These are phyloP conservation scores for Pochonia chlamydosporia DNA, from an alignment of 2,329 filamentous ascomycete genomes.

Conservation along the genomic window DNA sequence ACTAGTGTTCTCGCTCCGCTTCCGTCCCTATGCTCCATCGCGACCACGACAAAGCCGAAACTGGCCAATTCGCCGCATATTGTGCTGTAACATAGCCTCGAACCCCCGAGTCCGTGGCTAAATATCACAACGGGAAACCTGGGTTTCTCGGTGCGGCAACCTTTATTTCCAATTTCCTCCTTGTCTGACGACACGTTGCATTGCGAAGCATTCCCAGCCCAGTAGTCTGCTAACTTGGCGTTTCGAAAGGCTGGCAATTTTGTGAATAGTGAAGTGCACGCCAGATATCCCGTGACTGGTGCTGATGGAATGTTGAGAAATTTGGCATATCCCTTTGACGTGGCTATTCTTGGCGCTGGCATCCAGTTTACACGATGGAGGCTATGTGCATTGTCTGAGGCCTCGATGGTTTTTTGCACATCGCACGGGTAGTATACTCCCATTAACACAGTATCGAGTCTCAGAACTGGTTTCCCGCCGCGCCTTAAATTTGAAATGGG, in stretches of 20 bases:
- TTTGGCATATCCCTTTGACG: slow-evolving; percentile 56
- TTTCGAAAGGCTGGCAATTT: slow-evolving; percentile 61
- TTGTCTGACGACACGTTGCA: slow-evolving; percentile 27
- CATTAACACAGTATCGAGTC: slow-evolving; percentile 53
- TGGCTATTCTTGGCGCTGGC: slow-evolving; percentile 48
- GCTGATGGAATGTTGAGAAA: slow-evolving; percentile 48
- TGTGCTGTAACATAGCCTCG: slow-evolving; percentile 55
- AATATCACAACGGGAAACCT: slow-evolving; percentile 59
- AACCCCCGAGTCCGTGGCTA: slow-evolving; percentile 60
- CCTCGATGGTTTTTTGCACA: slow-evolving; percentile 19
- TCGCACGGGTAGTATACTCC: slow-evolving; percentile 60
- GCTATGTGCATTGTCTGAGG: slow-evolving; percentile 25
- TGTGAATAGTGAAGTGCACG: slow-evolving; percentile 55
- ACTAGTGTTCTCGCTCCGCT: slow-evolving; percentile 56
- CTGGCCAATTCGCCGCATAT: slow-evolving; percentile 62
- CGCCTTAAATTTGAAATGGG: slow-evolving; percentile 35
- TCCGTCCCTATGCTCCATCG: slow-evolving; percentile 60
- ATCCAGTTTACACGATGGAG: slow-evolving; percentile 57
- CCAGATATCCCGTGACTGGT: slow-evolving; percentile 46
- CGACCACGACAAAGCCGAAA: slow-evolving; percentile 59
- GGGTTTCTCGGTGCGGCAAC: slow-evolving; percentile 27
- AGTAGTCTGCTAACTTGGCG: slow-evolving; percentile 48
- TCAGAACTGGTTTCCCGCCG: slow-evolving; percentile 31
- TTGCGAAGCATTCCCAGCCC: slow-evolving; percentile 36
- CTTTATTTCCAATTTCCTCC: slow-evolving; percentile 13